A percentile compares a stretch with the other conserved stretches of the same genome.
phyloP scores from a whole-genome alignment of 768 basidiomycete genomes.

The Boletus reticuloceps region DNA sequence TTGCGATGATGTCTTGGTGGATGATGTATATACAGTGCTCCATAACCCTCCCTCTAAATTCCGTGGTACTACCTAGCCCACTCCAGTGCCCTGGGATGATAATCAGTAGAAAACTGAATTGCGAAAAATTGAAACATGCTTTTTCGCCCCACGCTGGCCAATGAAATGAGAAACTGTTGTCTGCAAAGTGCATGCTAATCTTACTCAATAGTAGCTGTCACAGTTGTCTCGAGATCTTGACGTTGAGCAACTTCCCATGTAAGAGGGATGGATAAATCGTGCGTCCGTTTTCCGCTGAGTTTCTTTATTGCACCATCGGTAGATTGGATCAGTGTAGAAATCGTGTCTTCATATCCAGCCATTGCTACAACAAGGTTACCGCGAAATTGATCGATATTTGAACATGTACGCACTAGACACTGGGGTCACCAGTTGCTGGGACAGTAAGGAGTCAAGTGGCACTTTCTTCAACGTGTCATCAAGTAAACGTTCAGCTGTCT shows the following conservation, averaged over 20 bases:
- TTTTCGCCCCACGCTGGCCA: constrained; percentile 1
- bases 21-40: neutral
- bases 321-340: neutral
- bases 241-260: constrained; percentile 7
- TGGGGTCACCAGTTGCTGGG: too few relatives aligned
- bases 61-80: neutral
- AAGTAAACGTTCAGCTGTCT: too few relatives aligned
- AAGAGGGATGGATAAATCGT: neutral
- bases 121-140: neutral
- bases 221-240: neutral
- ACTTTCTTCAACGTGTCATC: too few relatives aligned
- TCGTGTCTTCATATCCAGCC: too few relatives aligned
- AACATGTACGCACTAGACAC: too few relatives aligned
- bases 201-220: constrained; percentile 5
- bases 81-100: neutral
- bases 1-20: constrained; percentile 5
- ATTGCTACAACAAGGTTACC: too few relatives aligned
- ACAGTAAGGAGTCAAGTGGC: too few relatives aligned
- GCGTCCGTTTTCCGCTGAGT: neutral
- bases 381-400: too few relatives aligned
- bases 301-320: constrained; percentile 6
- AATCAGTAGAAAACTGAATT: neutral
- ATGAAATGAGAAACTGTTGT: neutral
- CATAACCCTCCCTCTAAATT: neutral
- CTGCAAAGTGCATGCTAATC: neutral